Evolutionary conservation across 768 basidiomycete species (phyloP).

Genomic region (Hericium alpestre): DNA sequence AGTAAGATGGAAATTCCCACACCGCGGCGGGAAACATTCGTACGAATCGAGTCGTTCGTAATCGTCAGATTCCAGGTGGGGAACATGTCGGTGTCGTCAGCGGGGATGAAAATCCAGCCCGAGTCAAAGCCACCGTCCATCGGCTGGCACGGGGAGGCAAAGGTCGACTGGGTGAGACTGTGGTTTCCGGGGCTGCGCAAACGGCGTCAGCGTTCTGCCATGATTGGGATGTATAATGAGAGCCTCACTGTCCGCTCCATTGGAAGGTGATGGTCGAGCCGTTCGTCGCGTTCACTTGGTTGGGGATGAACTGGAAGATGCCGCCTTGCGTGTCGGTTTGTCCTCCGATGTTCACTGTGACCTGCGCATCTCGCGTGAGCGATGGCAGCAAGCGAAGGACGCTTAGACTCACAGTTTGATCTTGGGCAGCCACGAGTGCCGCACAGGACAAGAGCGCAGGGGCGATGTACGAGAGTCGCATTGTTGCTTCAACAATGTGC

Average conservation of each 20-base stretch:
- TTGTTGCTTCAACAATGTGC: not conserved
- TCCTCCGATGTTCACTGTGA: not conserved
- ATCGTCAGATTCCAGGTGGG: slow-evolving; percentile 44
- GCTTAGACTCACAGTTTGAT: not conserved
- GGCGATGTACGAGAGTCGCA: not conserved
- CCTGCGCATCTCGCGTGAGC: not conserved
- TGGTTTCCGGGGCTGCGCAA: slow-evolving; percentile 38
- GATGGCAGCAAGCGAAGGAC: not conserved
- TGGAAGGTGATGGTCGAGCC: slow-evolving; percentile 40
- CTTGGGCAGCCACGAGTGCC: not conserved
- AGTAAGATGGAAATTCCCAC: not conserved
- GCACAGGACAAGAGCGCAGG: not conserved
- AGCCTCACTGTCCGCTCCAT: slow-evolving; percentile 34
- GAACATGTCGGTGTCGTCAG: slow-evolving; percentile 13
- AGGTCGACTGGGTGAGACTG: slow-evolving; percentile 40
- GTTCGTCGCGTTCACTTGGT: slow-evolving; percentile 28
- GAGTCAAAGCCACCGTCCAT: slow-evolving; percentile 42
- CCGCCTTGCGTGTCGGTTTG: slow-evolving; percentile 8
- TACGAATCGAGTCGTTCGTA: slow-evolving; percentile 35
- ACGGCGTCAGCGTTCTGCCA: not conserved
- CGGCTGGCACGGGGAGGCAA: slow-evolving; percentile 35
- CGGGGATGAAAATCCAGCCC: slow-evolving; percentile 35
- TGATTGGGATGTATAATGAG: not conserved
- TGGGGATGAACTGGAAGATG: slow-evolving; percentile 37
- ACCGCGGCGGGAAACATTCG: slow-evolving; percentile 10